A percentile compares a stretch with the other conserved stretches of the same genome.
These are phyloP conservation scores for Xylaria castorea DNA, from an alignment of 495 filamentous ascomycete species.

Conservation along the genomic window DNA sequence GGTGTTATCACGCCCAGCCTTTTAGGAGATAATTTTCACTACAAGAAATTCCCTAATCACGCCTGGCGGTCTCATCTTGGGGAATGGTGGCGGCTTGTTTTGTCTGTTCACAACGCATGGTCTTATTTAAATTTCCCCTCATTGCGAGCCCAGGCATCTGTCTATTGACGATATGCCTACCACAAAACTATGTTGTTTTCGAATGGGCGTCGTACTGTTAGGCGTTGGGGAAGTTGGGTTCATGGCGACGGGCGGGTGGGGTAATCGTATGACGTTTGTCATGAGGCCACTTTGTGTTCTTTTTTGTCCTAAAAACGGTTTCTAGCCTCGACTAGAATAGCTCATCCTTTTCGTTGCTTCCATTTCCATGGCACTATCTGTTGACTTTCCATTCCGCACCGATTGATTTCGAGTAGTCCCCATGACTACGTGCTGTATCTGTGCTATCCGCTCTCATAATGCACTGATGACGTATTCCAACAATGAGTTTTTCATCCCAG, in stretches of 20 bases:
- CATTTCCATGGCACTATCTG: neutral
- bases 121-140: conserved; percentile 9
- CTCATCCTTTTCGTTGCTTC: neutral
- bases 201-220: conserved; percentile 17
- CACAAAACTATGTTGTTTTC: conserved; percentile 3
- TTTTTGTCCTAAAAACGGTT: neutral
- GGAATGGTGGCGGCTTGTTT: conserved; percentile 12
- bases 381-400: neutral
- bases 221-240: conserved; percentile 25
- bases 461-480: neutral
- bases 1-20: neutral
- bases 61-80: neutral
- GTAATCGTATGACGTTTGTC: conserved; percentile 21
- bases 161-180: neutral
- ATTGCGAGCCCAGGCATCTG: neutral
- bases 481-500: neutral
- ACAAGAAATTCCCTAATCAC: conserved; percentile 5
- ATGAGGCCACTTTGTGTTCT: conserved; percentile 18
- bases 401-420: neutral
- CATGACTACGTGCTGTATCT: neutral
- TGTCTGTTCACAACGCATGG: conserved; percentile 10
- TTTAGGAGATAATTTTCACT: neutral
- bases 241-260: conserved; percentile 1
- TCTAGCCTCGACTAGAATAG: neutral
- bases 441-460: neutral